Percentiles rank a stretch among this genome's conserved stretches.
Evolutionary conservation across 2,329 filamentous ascomycete genomes (phyloP).

Genomic region (Hypoxylon sp.): DNA sequence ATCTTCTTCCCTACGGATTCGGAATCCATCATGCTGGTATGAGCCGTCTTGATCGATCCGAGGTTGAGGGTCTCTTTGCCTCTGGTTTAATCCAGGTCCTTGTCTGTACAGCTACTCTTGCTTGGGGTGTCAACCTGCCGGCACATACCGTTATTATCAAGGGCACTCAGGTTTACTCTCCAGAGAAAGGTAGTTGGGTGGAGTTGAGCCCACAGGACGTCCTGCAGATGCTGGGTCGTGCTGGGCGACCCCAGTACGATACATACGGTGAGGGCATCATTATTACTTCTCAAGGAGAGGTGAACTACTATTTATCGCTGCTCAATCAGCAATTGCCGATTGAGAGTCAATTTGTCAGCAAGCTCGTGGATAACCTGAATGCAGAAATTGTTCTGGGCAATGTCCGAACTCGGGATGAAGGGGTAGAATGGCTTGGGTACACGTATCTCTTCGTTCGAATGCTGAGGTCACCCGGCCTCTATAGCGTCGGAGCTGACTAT

Average conservation of each 20-base stretch:
- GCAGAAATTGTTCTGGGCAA: slow-evolving; percentile 97
- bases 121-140: slow-evolving; percentile 98
- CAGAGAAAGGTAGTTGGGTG: slow-evolving; percentile 98
- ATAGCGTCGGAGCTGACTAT: slow-evolving; percentile 96
- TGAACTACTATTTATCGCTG: slow-evolving; percentile 96
- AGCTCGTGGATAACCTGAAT: slow-evolving; percentile 94
- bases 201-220: slow-evolving; percentile 98
- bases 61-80: slow-evolving; percentile 94
- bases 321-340: slow-evolving; percentile 98
- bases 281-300: slow-evolving; percentile 93
- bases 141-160: slow-evolving; percentile 99
- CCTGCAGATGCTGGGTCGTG: slow-evolving; percentile 97
- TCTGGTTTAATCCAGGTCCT: slow-evolving; percentile 94
- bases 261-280: slow-evolving; percentile 99
- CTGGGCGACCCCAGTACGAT: slow-evolving; percentile 95
- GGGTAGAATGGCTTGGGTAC: slow-evolving; percentile 99
- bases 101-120: slow-evolving; percentile 96
- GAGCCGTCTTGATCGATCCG: slow-evolving; percentile 93
- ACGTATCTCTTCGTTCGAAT: slow-evolving; percentile 98
- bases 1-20: slow-evolving; percentile 94
- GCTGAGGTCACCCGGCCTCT: slow-evolving; percentile 93
- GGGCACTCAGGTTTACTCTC: slow-evolving; percentile 97
- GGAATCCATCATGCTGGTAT: slow-evolving; percentile 99
- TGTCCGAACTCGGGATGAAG: slow-evolving; percentile 90
- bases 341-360: slow-evolving; percentile 94